Conservation (phyloP, 257 asterid genomes). For the Solanum verrucosum region DNA sequence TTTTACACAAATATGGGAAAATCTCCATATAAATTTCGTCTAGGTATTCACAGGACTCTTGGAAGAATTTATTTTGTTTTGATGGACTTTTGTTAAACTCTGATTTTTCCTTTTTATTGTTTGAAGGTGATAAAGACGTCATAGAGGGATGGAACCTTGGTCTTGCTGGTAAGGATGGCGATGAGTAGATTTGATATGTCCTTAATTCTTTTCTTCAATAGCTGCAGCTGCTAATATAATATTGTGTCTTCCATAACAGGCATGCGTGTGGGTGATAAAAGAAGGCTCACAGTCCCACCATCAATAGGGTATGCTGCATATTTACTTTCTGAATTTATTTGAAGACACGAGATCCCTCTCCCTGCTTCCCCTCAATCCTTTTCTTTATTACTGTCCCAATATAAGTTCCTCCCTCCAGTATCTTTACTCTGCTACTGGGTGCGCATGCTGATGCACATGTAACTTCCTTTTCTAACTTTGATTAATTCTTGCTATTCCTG, state of each 20-base stretch:
- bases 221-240: background rate
- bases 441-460: background rate
- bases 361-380: background rate
- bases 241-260: conserved; percentile 32
- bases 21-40: conserved; percentile 37
- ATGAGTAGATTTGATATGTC: background rate
- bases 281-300: conserved; percentile 78
- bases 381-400: background rate
- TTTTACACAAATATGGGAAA: conserved; percentile 48
- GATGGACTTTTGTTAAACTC: background rate
- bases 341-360: background rate
- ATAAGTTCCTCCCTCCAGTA: background rate
- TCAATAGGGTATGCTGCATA: conserved; percentile 56
- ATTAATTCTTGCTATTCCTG: background rate
- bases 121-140: conserved; percentile 39
- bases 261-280: conserved; percentile 81
- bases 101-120: conserved; percentile 6
- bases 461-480: background rate
- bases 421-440: background rate
- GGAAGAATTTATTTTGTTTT: background rate
- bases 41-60: conserved; percentile 34
- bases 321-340: background rate
- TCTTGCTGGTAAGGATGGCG: conserved; percentile 38
- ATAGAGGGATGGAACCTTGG: conserved; percentile 77
- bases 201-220: background rate